Evolutionary conservation across 177 flowering plant genomes (phyloP).

Genomic region (Telopea speciosissima): DNA sequence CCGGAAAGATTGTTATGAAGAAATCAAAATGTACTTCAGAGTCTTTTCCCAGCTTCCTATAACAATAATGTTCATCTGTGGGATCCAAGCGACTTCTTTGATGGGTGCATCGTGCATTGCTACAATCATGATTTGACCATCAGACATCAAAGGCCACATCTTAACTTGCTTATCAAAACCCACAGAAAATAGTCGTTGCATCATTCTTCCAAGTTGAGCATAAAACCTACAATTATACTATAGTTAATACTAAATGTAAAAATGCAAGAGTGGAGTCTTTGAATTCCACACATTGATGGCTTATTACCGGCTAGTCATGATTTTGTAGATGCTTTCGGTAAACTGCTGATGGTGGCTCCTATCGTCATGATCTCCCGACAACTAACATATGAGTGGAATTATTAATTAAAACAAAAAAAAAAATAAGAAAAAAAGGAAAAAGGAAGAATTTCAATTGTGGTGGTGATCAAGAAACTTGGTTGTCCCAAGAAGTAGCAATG

Average conservation of each 20-base stretch:
- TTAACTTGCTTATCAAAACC: conserved; percentile 98
- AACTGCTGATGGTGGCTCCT: too few species aligned
- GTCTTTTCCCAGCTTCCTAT: conserved; percentile 99
- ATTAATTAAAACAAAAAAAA: too few species aligned
- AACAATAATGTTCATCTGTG: conserved; percentile 76
- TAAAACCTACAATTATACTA: conserved; percentile 45
- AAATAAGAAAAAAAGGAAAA: too few species aligned
- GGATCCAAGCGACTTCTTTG: conserved; percentile 89
- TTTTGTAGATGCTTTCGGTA: conserved; percentile 75
- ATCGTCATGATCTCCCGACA: too few species aligned
- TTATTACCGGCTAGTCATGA: conserved; percentile 89
- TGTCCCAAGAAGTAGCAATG: too few species aligned
- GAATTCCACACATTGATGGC: not conserved
- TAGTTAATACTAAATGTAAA: not conserved
- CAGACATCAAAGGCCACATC: conserved; percentile 93
- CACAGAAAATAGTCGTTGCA: conserved; percentile 94
- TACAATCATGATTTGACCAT: conserved; percentile 72
- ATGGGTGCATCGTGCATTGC: conserved; percentile 96
- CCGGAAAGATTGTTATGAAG: not conserved
- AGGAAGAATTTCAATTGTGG: too few species aligned
- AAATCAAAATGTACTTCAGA: conserved; percentile 33
- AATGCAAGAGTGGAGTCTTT: not conserved
- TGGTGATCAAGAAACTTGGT: too few species aligned
- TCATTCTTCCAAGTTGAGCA: conserved; percentile 99
- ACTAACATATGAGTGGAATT: too few species aligned